phyloP scores from a whole-genome alignment of 2,329 filamentous ascomycete species.

The Chaetomiaceae sp. region DNA sequence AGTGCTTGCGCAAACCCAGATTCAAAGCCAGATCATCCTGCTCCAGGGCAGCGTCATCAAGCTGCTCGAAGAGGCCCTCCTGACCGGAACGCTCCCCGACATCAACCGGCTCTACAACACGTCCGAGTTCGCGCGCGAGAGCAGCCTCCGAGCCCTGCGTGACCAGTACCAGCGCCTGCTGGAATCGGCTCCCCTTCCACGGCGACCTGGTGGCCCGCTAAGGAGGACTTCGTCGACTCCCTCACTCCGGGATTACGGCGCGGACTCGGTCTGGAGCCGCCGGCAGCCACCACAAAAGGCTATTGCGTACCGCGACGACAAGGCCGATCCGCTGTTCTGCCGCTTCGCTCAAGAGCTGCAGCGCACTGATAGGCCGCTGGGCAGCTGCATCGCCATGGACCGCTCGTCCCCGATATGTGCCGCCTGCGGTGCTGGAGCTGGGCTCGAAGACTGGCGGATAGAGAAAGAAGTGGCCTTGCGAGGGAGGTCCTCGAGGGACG shows the following conservation, averaged over 20 bases:
- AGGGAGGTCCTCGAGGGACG: conserved; percentile 11
- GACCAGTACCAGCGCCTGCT: conserved; percentile 34
- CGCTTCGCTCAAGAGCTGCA: conserved; percentile 33
- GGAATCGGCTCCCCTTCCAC: conserved; percentile 7
- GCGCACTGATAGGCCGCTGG: conserved; percentile 7
- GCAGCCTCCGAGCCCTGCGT: conserved; percentile 34
- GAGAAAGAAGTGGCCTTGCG: conserved; percentile 24
- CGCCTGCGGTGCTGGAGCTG: conserved; percentile 21
- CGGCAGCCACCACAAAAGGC: neutral
- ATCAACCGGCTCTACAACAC: conserved; percentile 32
- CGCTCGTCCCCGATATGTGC: neutral
- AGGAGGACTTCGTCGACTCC: conserved; percentile 25
- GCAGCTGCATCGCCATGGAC: neutral
- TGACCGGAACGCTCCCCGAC: conserved; percentile 31
- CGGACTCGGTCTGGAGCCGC: neutral
- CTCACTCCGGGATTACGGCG: conserved; percentile 6
- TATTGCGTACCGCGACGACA: too few relatives aligned
- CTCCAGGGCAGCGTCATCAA: conserved; percentile 36
- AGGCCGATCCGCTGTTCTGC: conserved; percentile 32
- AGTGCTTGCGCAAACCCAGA: conserved; percentile 33
- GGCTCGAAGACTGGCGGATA: conserved; percentile 29
- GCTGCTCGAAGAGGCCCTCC: conserved; percentile 35
- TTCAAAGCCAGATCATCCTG: conserved; percentile 36
- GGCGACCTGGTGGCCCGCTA: conserved; percentile 15
- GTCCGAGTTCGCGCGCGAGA: conserved; percentile 32